Evolutionary conservation across 306 rosid genomes (phyloP).

Genomic region (Quillaja saponaria): DNA sequence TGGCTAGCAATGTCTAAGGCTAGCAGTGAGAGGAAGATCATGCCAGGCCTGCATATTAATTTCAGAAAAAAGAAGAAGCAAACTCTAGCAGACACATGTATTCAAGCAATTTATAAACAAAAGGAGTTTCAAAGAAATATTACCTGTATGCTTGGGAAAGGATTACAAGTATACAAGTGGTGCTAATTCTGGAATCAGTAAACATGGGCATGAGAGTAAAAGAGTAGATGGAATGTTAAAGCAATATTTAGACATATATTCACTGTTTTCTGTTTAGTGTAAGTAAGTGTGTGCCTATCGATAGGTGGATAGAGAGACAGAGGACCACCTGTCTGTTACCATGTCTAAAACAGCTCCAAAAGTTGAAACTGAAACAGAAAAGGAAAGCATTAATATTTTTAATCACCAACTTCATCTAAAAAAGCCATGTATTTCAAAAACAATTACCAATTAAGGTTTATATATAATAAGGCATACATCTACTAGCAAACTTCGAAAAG

Average conservation of each 20-base stretch:
- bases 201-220: no score
- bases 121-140: slow-evolving; percentile 26
- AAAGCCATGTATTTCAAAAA: neutral
- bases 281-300: no score
- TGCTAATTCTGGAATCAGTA: slow-evolving; percentile 76
- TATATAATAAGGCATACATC: neutral
- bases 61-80: slow-evolving; percentile 41
- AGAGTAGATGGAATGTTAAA: no score
- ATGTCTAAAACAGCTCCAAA: slow-evolving; percentile 99
- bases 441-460: neutral
- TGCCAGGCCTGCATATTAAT: slow-evolving; percentile 74
- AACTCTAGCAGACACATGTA: slow-evolving; percentile 18
- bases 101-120: slow-evolving; percentile 23
- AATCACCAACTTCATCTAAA: slow-evolving; percentile 15
- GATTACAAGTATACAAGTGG: slow-evolving; percentile 89
- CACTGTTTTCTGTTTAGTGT: no score
- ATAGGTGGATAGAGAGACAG: slow-evolving; percentile 11
- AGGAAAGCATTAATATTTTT: slow-evolving; percentile 18
- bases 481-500: neutral
- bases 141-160: slow-evolving; percentile 91
- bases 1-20: slow-evolving; percentile 96
- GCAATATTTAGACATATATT: no score
- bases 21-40: slow-evolving; percentile 76
- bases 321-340: slow-evolving; percentile 93
- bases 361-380: slow-evolving; percentile 75